These are phyloP conservation scores for Blastocystis hominis DNA, from an alignment of 352 stramenopile genomes.

Conservation along the genomic window DNA sequence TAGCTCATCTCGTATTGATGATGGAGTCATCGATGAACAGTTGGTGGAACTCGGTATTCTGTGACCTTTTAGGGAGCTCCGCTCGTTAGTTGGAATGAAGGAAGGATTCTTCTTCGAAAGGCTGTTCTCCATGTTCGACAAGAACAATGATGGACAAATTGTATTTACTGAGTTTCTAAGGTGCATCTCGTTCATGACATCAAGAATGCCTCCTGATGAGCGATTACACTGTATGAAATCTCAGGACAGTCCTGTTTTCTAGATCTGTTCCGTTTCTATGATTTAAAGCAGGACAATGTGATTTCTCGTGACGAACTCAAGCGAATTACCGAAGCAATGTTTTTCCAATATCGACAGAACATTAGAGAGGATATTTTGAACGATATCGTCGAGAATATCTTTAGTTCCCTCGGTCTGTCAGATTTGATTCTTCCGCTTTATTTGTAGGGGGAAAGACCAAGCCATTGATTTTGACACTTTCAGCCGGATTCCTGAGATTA, in stretches of 20 bases:
- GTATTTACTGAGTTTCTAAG: constrained; percentile 52
- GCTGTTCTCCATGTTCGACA: constrained; percentile 52
- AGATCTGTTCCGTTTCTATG: constrained; percentile 46
- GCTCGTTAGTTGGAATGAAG: constrained; percentile 45
- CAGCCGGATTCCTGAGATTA: constrained; percentile 38
- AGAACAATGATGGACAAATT: constrained; percentile 54
- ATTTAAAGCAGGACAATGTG: constrained; percentile 17
- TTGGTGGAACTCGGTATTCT: not conserved
- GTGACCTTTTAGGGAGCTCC: not conserved
- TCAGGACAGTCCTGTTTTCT: not conserved
- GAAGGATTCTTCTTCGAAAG: constrained; percentile 52
- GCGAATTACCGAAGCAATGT: constrained; percentile 47
- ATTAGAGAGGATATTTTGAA: constrained; percentile 30
- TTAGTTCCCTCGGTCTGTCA: not conserved
- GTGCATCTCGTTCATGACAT: constrained; percentile 38
- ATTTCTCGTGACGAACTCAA: constrained; percentile 46
- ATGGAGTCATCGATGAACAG: constrained; percentile 52
- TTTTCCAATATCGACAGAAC: constrained; percentile 32
- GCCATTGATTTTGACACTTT: constrained; percentile 20
- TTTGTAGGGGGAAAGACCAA: constrained; percentile 19
- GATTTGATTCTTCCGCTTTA: not conserved
- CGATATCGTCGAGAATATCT: constrained; percentile 27
- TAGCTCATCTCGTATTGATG: not conserved
- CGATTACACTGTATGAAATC: not conserved
- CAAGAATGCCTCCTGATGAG: not conserved